Base-by-base conservation (phyloP, 2,329 filamentous ascomycete genomes). In the Mycosphaerella sp. region DNA sequence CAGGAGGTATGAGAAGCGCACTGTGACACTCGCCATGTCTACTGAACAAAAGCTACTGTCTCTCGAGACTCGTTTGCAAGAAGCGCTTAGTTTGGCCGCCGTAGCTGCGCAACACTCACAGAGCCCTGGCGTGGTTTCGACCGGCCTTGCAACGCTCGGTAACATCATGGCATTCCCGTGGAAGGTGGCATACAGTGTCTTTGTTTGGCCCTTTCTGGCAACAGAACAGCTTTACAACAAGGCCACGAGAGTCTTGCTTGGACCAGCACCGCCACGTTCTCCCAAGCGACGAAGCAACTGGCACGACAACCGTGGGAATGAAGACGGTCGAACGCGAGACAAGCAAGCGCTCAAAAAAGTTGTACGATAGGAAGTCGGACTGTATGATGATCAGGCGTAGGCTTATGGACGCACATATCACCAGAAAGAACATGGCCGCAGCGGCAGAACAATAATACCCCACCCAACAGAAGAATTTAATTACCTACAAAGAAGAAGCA, bases 1-100 rank as follows among this genome's bases (percentile, higher is more conserved):
- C 40, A 80, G 91, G 16, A 82, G 89, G 32, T 95, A 95, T 62
- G 91, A 97, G 72, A 96, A 95, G 71, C 87, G 89, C 62, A 82
- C 86, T 4, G 85, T 85, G 0, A 75, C 90, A 6, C 79, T 89
- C 25, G 79, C 86, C 8, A 77, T 85, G 49, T 85, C 91, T 63
- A 87, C 84, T 2, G 89, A 95, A 58, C 79, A 82, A 7, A 80
- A 86, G 18, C 79, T 96, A 52, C 78, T 81, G 36, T 79, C 82
- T 16, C 74, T 95, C 4, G 86, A 95, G 57, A 73, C 75, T 0
- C 78, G 85, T 32, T 69, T 94, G 12, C 81, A 84, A 55, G 89
- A 95, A 62, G 85, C 88, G 3, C 78, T 95, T 41, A 80, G 86
- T 0, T 74, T 96, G n/a, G 87, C 88, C 2, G 86, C 86, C 0